phyloP scores from a whole-genome alignment of 768 basidiomycete species.

The Collybia sp. region DNA sequence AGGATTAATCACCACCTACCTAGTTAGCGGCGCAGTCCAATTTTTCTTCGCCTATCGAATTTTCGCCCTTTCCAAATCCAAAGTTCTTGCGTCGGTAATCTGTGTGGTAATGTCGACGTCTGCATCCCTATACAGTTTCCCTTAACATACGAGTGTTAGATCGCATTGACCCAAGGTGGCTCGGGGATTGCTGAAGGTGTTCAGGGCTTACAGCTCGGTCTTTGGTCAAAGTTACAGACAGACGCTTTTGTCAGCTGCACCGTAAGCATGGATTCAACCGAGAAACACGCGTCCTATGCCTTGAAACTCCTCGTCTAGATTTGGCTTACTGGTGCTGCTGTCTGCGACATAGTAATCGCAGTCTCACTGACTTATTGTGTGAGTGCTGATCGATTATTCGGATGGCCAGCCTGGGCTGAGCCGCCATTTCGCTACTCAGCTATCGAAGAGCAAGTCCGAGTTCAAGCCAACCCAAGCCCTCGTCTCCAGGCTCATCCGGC shows the following conservation, averaged over 20 bases:
- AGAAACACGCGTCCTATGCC: not conserved
- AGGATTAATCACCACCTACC: no score
- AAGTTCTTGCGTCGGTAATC: no score
- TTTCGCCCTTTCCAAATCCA: conserved; percentile 18
- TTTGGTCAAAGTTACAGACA: conserved; percentile 13
- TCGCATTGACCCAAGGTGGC: no score
- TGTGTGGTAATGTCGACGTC: conserved; percentile 10
- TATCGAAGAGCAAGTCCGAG: conserved; percentile 15
- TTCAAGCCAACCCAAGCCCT: conserved; percentile 17
- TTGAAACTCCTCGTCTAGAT: conserved; percentile 5
- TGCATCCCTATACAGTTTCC: not conserved
- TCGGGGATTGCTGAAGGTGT: conserved; percentile 15
- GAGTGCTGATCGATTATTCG: not conserved
- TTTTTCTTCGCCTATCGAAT: conserved; percentile 28
- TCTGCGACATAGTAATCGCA: no score
- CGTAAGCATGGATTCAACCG: conserved; percentile 12
- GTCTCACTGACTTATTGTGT: conserved; percentile 21
- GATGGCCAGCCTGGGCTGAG: not conserved
- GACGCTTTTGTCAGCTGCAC: conserved; percentile 12
- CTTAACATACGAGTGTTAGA: conserved; percentile 2
- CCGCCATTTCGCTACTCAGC: conserved; percentile 3
- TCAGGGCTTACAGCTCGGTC: conserved; percentile 14
- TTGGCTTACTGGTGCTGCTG: conserved; percentile 20
- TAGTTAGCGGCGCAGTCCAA: conserved; percentile 26
- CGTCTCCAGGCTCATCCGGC: conserved; percentile 16